Conservation (phyloP, 2,329 filamentous ascomycete genomes). For the Colletotrichum sp. region DNA sequence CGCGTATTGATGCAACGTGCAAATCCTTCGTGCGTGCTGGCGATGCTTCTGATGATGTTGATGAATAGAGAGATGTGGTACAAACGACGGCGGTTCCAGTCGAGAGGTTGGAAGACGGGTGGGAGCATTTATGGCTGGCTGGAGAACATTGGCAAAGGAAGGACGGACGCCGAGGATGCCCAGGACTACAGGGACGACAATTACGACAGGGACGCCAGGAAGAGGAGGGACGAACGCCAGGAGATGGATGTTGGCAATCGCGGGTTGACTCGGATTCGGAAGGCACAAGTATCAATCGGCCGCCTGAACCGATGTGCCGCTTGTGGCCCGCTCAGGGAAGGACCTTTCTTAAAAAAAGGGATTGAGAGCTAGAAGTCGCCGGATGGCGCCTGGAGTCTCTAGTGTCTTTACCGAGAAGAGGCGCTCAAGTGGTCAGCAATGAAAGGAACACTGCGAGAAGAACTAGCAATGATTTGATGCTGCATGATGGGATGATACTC, state of each 20-base stretch:
- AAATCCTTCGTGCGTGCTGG: background rate
- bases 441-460: background rate
- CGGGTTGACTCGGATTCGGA: fast-evolving
- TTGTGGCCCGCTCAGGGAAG: background rate
- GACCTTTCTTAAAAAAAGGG: background rate
- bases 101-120: background rate
- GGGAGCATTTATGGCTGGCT: background rate
- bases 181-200: background rate
- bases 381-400: no score
- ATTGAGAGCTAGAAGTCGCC: no score
- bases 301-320: background rate
- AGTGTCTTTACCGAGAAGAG: background rate
- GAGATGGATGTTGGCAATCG: background rate
- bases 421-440: background rate
- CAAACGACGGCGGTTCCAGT: background rate
- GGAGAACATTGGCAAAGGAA: background rate
- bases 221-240: background rate
- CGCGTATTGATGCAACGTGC: background rate
- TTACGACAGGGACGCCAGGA: background rate
- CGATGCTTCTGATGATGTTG: background rate
- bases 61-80: background rate
- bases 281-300: background rate
- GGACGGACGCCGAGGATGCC: background rate
- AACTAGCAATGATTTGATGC: background rate
- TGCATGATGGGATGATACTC: background rate